Evolutionary conservation across 2,329 filamentous ascomycete genomes (phyloP).

Genomic region (Chaetomium globosum): DNA sequence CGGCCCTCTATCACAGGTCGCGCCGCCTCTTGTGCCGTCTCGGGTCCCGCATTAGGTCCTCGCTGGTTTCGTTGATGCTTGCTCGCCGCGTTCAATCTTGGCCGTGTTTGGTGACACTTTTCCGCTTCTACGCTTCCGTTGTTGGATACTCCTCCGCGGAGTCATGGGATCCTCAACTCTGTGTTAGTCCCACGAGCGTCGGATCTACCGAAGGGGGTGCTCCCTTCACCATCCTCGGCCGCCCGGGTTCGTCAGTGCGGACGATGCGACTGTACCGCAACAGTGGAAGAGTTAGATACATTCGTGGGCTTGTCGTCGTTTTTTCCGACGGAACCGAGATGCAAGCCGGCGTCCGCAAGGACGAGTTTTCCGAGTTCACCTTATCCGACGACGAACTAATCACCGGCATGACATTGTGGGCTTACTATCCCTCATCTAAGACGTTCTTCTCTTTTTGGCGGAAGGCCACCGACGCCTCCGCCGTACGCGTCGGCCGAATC

Average conservation of each 20-base stretch:
- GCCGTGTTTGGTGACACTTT: background rate
- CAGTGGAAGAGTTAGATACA: conserved; percentile 11
- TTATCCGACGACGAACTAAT: conserved; percentile 3
- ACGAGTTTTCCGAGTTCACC: conserved; percentile 12
- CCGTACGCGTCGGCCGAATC: conserved; percentile 15
- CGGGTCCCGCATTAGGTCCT: no score
- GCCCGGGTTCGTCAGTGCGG: conserved; percentile 9
- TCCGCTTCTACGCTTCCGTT: background rate
- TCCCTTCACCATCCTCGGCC: conserved; percentile 19
- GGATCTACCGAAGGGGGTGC: background rate
- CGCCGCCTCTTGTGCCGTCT: no score
- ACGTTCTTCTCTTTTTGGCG: background rate
- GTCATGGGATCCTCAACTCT: conserved; percentile 10
- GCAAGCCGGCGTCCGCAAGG: conserved; percentile 12
- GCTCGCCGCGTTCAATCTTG: background rate
- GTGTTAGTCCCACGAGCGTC: conserved; percentile 1
- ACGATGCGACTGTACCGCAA: conserved; percentile 19
- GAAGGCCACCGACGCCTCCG: background rate
- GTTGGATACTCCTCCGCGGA: background rate
- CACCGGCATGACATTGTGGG: conserved; percentile 9
- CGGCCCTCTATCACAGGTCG: no score
- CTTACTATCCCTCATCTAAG: background rate
- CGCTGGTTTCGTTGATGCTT: no score
- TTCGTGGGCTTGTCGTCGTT: conserved; percentile 11
- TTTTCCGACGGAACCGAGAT: conserved; percentile 20